A percentile compares a stretch with the other conserved stretches of the same genome.
phyloP scores from a whole-genome alignment of 805 yeast genomes.

The Myxozyma geophila region DNA sequence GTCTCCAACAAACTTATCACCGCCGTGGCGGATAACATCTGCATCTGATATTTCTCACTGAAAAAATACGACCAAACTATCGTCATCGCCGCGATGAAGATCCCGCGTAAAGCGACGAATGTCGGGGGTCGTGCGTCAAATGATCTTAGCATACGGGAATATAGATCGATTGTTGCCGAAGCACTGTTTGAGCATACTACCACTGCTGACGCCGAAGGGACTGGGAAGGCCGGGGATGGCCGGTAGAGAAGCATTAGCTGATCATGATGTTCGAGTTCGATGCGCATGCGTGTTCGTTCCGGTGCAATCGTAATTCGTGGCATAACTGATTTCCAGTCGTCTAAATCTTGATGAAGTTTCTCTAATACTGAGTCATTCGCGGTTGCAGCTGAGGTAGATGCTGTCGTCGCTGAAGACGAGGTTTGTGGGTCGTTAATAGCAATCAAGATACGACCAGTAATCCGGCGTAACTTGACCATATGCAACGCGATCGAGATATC shows the following conservation, averaged over 20 bases:
- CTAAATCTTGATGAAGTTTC: slow-evolving; percentile 18
- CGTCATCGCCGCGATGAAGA: slow-evolving; percentile 30
- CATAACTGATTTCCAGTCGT: slow-evolving; percentile 14
- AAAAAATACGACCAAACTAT: slow-evolving; percentile 28
- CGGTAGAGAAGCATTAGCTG: slow-evolving; percentile 31
- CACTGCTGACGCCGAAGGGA: slow-evolving; percentile 23
- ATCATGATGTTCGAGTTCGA: slow-evolving; percentile 33
- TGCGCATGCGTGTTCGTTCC: slow-evolving; percentile 24
- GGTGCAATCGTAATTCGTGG: slow-evolving; percentile 28
- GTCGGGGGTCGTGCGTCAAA: slow-evolving; percentile 11
- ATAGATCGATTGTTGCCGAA: slow-evolving; percentile 21
- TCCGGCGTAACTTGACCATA: slow-evolving; percentile 29
- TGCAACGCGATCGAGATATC: slow-evolving; percentile 28
- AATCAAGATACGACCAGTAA: slow-evolving; percentile 16
- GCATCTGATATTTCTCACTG: slow-evolving; percentile 4
- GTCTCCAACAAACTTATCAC: slow-evolving; percentile 7
- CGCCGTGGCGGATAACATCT: slow-evolving; percentile 5
- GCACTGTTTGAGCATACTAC: slow-evolving; percentile 22
- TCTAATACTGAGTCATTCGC: slow-evolving; percentile 10
- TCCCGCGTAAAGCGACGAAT: slow-evolving; percentile 15
- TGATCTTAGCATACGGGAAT: slow-evolving; percentile 8
- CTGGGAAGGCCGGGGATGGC: slow-evolving; percentile 25
- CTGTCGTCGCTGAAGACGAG: neutral
- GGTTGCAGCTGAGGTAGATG: neutral
- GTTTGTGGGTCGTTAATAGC: neutral